Base-by-base conservation (phyloP, 495 filamentous ascomycete genomes). In the Penicillium alfredii region DNA sequence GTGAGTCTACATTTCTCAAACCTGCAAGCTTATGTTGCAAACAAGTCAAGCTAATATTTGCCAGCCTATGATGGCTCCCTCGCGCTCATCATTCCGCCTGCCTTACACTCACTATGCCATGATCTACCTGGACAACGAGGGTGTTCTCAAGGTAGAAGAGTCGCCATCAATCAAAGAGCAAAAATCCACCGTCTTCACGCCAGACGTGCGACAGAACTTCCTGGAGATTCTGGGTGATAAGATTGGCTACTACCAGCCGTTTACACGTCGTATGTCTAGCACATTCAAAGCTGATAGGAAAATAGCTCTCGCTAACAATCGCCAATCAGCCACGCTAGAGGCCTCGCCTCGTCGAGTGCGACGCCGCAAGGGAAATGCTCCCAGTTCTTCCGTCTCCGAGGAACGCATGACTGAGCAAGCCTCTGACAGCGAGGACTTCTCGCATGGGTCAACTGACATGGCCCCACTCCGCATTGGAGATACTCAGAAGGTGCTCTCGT, bases 51-150 rank as follows among this genome's bases (percentile, higher is more conserved):
- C 40, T 43, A 43, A 40, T 20, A 17, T 40, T 10, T 16, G 13
- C 9, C 13, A 68, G 64, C 38, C 57, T 7, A 63, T 66, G 60
- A 54, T 55, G 43, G 18, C 49, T 18, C 34, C 49, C n/a, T 35
- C 54, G 31, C 57, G 51, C 9, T 23, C 60, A 24, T 36, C 56
- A 5, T 40, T 55, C 34, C 53, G 56, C 29, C 36, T 66, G 17
- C 62, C 64, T 12, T 63, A 53, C 44, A 27, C 53, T 3, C 61
- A 64, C 36, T 70, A 61, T 26, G 63, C 66, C 27, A 39, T 68
- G 51, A 66, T 70, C 32, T 70, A 66, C 30, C 40, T 68, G 4
- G 66, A 70, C 39, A 50, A 56, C 33, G 54, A 54, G 22, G 60
- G 64, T 21, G 58, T 59, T 33, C 26, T 69, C 17, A 54, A 59